phyloP scores from a whole-genome alignment of 441 rosid genomes.

The Gossypium trilobum region DNA sequence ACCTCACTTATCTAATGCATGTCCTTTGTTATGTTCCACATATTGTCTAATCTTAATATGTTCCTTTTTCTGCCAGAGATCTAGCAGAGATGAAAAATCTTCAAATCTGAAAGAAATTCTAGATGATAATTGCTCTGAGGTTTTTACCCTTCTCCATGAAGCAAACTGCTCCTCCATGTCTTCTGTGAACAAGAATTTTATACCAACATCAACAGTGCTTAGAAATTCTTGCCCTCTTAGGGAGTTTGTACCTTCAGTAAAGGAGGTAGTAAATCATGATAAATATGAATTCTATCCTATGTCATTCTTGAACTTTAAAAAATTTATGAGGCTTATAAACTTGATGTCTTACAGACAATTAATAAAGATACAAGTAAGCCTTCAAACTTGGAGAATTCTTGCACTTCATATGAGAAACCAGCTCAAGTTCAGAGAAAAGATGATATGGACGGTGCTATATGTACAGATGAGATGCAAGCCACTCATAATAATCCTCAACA shows the following conservation, averaged over 20 bases:
- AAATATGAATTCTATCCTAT: constrained; percentile 24
- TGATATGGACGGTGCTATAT: constrained; percentile 24
- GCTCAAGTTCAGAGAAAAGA: constrained; percentile 30
- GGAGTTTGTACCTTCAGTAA: constrained; percentile 43
- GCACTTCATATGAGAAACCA: constrained; percentile 27
- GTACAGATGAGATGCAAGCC: constrained; percentile 36
- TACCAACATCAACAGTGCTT: constrained; percentile 22
- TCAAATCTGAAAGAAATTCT: constrained; percentile 45
- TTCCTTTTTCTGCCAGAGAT: constrained; percentile 33
- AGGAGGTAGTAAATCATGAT: constrained; percentile 35
- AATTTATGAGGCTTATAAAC: constrained; percentile 29
- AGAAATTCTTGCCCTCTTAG: constrained; percentile 37
- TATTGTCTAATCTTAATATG: constrained; percentile 1
- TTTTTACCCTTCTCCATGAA: constrained; percentile 39
- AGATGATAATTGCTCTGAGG: constrained; percentile 61
- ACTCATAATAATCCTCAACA: constrained; percentile 59
- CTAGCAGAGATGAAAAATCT: constrained; percentile 34
- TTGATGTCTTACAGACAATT: constrained; percentile 34
- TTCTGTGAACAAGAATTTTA: constrained; percentile 38
- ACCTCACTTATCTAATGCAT: constrained; percentile 3
- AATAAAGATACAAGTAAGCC: constrained; percentile 41
- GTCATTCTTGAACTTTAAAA: constrained; percentile 26
- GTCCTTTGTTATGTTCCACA: constrained; percentile 5
- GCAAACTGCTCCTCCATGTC: constrained; percentile 44
- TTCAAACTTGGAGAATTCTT: constrained; percentile 31